A percentile compares a stretch with the other conserved stretches of the same genome.
These are phyloP conservation scores for Thamnidium elegans DNA, from an alignment of 192 early-diverging fungal genomes.

Conservation along the genomic window DNA sequence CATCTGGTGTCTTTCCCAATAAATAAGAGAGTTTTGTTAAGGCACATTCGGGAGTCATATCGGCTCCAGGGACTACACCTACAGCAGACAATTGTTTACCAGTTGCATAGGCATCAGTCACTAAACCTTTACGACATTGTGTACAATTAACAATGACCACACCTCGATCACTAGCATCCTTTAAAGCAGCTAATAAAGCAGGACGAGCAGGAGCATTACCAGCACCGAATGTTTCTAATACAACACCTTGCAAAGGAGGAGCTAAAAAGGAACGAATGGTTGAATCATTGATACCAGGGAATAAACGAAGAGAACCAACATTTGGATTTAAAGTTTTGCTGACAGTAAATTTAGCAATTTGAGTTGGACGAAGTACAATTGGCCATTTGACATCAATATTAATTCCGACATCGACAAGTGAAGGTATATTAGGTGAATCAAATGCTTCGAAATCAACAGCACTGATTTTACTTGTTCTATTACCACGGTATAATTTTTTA, in stretches of 20 bases:
- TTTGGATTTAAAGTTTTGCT: conserved; percentile 84
- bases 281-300: conserved; percentile 88
- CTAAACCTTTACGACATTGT: conserved; percentile 83
- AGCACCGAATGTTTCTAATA: conserved; percentile 94
- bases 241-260: conserved; percentile 84
- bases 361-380: conserved; percentile 79
- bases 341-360: conserved; percentile 79
- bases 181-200: conserved; percentile 79
- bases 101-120: conserved; percentile 89
- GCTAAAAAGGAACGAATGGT: conserved; percentile 86
- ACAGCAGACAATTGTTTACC: conserved; percentile 78
- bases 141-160: conserved; percentile 97
- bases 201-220: conserved; percentile 93
- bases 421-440: conserved; percentile 82
- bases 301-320: conserved; percentile 86
- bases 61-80: conserved; percentile 84
- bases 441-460: conserved; percentile 85
- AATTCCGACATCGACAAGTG: conserved; percentile 94
- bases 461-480: conserved; percentile 76
- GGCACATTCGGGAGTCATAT: conserved; percentile 96
- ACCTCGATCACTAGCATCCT: conserved; percentile 86
- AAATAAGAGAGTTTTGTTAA: conserved; percentile 94
- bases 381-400: conserved; percentile 95
- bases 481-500: conserved; percentile 91
- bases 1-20: conserved; percentile 57